A percentile compares a stretch with the other conserved stretches of the same genome.
Conservation (phyloP, 768 basidiomycete species). For the Cubamyces lactineus region DNA sequence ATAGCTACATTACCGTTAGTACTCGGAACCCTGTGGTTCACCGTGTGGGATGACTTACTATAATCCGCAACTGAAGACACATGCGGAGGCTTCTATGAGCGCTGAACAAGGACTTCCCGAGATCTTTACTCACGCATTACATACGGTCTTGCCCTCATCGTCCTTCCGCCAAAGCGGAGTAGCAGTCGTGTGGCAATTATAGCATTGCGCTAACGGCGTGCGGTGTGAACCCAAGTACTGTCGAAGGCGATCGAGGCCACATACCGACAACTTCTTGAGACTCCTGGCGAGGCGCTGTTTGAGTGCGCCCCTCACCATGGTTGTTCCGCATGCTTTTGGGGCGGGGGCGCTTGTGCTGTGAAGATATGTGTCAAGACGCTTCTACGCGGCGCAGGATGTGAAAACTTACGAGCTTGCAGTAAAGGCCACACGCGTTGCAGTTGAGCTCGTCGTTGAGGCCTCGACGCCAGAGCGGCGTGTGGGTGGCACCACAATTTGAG, state of each 20-base stretch:
- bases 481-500: slow-evolving; percentile 86
- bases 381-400: slow-evolving; percentile 4
- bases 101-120: slow-evolving; percentile 17
- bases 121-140: slow-evolving; percentile 72
- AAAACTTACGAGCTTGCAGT: slow-evolving; percentile 69
- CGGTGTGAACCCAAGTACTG: slow-evolving; percentile 28
- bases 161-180: slow-evolving; percentile 91
- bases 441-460: slow-evolving; percentile 89
- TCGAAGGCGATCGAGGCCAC: slow-evolving; percentile 30
- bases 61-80: slow-evolving; percentile 63
- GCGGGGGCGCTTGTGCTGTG: slow-evolving; percentile 83
- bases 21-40: slow-evolving; percentile 2
- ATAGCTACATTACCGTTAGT: slow-evolving; percentile 46
- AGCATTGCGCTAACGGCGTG: slow-evolving; percentile 68
- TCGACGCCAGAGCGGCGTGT: slow-evolving; percentile 85
- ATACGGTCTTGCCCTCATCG: slow-evolving; percentile 89
- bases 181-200: slow-evolving; percentile 88
- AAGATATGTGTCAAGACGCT: slow-evolving; percentile 9
- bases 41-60: slow-evolving; percentile 50
- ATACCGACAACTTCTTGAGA: slow-evolving; percentile 73
- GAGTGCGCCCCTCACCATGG: slow-evolving; percentile 71
- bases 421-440: slow-evolving; percentile 87
- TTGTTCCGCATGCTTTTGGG: slow-evolving; percentile 86
- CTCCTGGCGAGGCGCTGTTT: slow-evolving; percentile 66
- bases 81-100: slow-evolving; percentile 21